These are phyloP conservation scores for Rhodotorula sp. DNA, from an alignment of 1,284 basidiomycete genomes.

Conservation along the genomic window DNA sequence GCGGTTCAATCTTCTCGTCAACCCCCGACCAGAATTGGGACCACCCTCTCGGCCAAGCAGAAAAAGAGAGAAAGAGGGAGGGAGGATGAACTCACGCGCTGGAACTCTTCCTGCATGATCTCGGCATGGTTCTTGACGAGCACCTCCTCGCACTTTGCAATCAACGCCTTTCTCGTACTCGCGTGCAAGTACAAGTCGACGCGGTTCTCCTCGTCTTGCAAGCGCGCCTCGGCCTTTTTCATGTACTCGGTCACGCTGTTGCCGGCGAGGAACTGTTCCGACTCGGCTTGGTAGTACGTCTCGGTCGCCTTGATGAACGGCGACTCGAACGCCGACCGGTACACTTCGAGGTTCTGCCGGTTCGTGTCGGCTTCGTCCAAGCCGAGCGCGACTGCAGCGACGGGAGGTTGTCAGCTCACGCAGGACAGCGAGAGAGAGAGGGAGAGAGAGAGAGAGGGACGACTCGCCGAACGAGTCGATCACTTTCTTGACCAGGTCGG, in stretches of 20 bases:
- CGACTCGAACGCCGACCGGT: conserved; percentile 84
- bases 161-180: conserved; percentile 78
- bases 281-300: conserved; percentile 87
- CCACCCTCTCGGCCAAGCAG: too few relatives aligned
- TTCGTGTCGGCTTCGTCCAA: conserved; percentile 87
- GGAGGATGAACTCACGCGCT: conserved; percentile 52
- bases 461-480: conserved; percentile 77
- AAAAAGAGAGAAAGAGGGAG: neutral
- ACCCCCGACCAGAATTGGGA: too few relatives aligned
- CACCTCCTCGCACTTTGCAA: conserved; percentile 86
- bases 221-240: conserved; percentile 88
- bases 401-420: too few relatives aligned
- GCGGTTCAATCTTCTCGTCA: too few relatives aligned
- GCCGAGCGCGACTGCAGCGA: conserved; percentile 73
- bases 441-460: neutral
- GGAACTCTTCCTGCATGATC: conserved; percentile 93
- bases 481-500: conserved; percentile 89
- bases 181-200: conserved; percentile 90
- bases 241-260: conserved; percentile 95
- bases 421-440: too few relatives aligned
- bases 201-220: conserved; percentile 92
- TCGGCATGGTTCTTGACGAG: conserved; percentile 85
- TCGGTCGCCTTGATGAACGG: conserved; percentile 88
- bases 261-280: conserved; percentile 80
- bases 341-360: conserved; percentile 90